phyloP scores from a whole-genome alignment of 768 basidiomycete species.

The Scleroderma citrinum region DNA sequence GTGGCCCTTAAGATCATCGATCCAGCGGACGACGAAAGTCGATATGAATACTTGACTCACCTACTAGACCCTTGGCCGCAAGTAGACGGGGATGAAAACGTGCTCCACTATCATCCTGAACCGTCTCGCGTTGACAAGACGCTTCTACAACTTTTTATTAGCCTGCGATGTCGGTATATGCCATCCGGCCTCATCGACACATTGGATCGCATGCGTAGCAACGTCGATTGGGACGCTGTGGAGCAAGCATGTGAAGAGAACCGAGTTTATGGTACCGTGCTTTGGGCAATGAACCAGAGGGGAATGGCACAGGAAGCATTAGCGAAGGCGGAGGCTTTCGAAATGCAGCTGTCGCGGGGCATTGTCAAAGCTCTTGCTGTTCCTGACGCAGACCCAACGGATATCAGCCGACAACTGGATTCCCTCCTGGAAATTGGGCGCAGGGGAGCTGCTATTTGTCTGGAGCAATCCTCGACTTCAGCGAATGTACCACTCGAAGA shows the following conservation, averaged over 20 bases:
- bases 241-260: slow-evolving; percentile 61
- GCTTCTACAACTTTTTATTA: slow-evolving; percentile 59
- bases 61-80: slow-evolving; percentile 47
- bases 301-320: slow-evolving; percentile 65
- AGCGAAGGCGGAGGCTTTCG: slow-evolving; percentile 55
- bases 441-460: slow-evolving; percentile 63
- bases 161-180: slow-evolving; percentile 67
- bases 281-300: slow-evolving; percentile 71
- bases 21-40: slow-evolving; percentile 41
- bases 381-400: slow-evolving; percentile 9
- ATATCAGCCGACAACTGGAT: slow-evolving; percentile 34
- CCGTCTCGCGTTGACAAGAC: slow-evolving; percentile 42
- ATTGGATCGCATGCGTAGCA: slow-evolving; percentile 45
- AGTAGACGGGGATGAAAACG: slow-evolving; percentile 36
- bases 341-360: slow-evolving; percentile 41
- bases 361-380: slow-evolving; percentile 36
- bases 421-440: slow-evolving; percentile 54
- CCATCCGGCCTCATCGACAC: slow-evolving; percentile 57
- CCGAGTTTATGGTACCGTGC: slow-evolving; percentile 64
- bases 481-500: slow-evolving; percentile 59
- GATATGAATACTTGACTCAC: slow-evolving; percentile 71
- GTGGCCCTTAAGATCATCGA: slow-evolving; percentile 50
- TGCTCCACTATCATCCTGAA: slow-evolving; percentile 23
- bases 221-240: slow-evolving; percentile 51
- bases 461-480: slow-evolving; percentile 50